Base-by-base conservation (phyloP, 495 filamentous ascomycete species). In the Penicillium egyptiacum region DNA sequence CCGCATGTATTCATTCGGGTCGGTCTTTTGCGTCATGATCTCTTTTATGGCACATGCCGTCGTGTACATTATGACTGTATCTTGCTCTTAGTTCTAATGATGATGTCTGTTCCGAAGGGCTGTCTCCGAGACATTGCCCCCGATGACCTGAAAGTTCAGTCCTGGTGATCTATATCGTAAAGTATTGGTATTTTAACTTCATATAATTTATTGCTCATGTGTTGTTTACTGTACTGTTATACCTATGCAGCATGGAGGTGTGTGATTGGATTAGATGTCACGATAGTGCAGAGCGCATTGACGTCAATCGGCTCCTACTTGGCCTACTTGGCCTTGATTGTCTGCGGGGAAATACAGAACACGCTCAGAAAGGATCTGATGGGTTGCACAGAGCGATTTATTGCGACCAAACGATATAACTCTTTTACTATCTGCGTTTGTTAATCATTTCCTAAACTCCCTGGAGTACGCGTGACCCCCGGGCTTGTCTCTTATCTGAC, bases 21-120 rank as follows among this genome's bases (percentile, higher is more conserved):
- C 20, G 58, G 50, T 44, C 40, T 53, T 62, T 53, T 49, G 44
- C 59, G 52, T 46, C 54, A 31, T 26, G 50, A 55, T 40, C 20
- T 33, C 17, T 50, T 28, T 58, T 52, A 42, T 50, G 52, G 52
- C 48, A 50, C 48, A 45, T 58, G 56, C 49, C 35, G 61, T 45
- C 46, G 33, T 74, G 69, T 74, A 70, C 51, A 71, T 70, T 73
- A 71, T 61, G 61, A 55, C 59, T 67, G 45, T 58, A 54, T 61
- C 53, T 56, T 64, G 60, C 51, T 63, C 51, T 48, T 57, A 59
- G 50, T 69, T 58, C 48, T 63, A 60, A 65, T 62, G 63, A 68
- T 66, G 54, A 68, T 59, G 66, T 59, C 56, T 61, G 37, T 62
- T 62, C 49, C 42, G 56, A 45, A 33, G 42, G 60, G 51, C 20